These are phyloP conservation scores for Hypoxylon sp. DNA, from an alignment of 2,329 filamentous ascomycete species.

Conservation along the genomic window DNA sequence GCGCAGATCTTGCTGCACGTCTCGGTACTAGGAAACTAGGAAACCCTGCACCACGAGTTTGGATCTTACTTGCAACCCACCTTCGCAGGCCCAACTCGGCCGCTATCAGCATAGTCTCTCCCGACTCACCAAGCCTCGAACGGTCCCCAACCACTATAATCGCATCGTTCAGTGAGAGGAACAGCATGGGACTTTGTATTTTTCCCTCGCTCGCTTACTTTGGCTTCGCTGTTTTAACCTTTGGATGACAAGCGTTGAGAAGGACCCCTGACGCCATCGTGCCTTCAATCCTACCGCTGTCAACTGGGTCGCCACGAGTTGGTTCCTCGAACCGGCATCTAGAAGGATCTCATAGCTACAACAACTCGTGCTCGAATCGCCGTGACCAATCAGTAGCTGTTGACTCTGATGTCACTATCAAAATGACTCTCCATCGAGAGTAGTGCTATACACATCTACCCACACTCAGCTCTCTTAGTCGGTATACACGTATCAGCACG, in stretches of 20 bases:
- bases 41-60: slow-evolving; percentile 42
- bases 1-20: slow-evolving; percentile 44
- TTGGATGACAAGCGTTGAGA: slow-evolving; percentile 36
- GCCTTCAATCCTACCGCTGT: slow-evolving; percentile 32
- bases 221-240: slow-evolving; percentile 25
- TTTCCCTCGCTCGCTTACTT: slow-evolving; percentile 24
- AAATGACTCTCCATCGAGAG: slow-evolving; percentile 22
- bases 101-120: slow-evolving; percentile 27
- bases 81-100: slow-evolving; percentile 21
- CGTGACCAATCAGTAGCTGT: slow-evolving; percentile 14
- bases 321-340: slow-evolving; percentile 6
- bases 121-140: slow-evolving; percentile 33
- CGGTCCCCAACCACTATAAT: slow-evolving; percentile 28
- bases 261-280: slow-evolving; percentile 35
- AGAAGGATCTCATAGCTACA: slow-evolving; percentile 11
- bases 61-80: slow-evolving; percentile 36
- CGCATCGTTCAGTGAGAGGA: slow-evolving; percentile 15
- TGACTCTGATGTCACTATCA: slow-evolving; percentile 23
- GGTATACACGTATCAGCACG: slow-evolving; percentile 19
- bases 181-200: slow-evolving; percentile 18
- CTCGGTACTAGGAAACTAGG: slow-evolving; percentile 42
- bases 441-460: slow-evolving; percentile 24
- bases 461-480: slow-evolving; percentile 5
- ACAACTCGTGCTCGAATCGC: slow-evolving; percentile 2
- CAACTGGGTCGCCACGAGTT: slow-evolving; percentile 10